These are phyloP conservation scores for Pisolithus marmoratus DNA, from an alignment of 768 basidiomycete genomes.

Conservation along the genomic window DNA sequence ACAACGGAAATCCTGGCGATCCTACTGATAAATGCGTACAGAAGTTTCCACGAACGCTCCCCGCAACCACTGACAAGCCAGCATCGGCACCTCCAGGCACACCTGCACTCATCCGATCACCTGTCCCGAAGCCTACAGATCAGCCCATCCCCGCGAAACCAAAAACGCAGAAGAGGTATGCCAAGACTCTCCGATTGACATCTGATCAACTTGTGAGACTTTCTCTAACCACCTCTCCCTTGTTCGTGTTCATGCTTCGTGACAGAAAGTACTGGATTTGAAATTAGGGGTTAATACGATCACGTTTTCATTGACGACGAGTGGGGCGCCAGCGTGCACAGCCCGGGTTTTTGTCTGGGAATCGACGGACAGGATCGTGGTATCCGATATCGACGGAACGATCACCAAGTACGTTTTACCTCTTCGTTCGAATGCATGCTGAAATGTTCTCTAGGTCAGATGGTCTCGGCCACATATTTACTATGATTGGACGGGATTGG, in stretches of 20 bases:
- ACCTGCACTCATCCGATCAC: constrained; percentile 24
- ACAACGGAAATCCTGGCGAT: background rate
- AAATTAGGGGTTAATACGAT: constrained; percentile 87
- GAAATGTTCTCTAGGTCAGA: constrained; percentile 60
- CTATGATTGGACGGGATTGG: constrained; percentile 98
- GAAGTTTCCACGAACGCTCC: constrained; percentile 6
- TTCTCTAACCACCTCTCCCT: background rate
- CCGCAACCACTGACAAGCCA: constrained; percentile 14
- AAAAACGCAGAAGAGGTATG: constrained; percentile 52
- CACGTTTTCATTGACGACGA: constrained; percentile 86
- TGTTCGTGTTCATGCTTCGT: background rate
- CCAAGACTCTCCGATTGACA: constrained; percentile 88
- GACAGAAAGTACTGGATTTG: constrained; percentile 77
- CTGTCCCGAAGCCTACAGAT: constrained; percentile 23
- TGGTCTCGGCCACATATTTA: constrained; percentile 93
- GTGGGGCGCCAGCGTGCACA: constrained; percentile 77
- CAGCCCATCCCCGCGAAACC: constrained; percentile 4
- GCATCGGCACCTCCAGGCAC: constrained; percentile 44
- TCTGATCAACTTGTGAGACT: constrained; percentile 84
- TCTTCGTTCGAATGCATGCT: background rate
- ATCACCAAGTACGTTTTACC: constrained; percentile 79
- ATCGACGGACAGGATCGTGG: constrained; percentile 80
- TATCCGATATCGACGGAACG: constrained; percentile 98
- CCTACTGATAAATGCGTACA: constrained; percentile 7
- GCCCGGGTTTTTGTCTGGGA: constrained; percentile 97